These are phyloP conservation scores for Warburgia ugandensis DNA, from an alignment of 164 flowering plant genomes.

Conservation along the genomic window DNA sequence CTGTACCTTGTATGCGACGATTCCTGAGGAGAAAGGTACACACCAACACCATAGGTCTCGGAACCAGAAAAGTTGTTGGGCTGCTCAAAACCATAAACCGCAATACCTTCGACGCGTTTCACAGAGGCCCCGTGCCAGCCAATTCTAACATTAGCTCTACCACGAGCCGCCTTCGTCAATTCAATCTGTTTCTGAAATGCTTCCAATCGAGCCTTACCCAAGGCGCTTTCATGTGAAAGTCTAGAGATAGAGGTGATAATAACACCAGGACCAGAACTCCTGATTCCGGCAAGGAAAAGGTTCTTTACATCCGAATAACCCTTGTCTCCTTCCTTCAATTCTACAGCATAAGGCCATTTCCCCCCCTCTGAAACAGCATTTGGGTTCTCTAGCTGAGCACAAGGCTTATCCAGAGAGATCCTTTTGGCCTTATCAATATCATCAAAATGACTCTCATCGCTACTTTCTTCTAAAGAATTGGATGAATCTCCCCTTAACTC, in stretches of 20 bases:
- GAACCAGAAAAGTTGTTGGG: constrained; percentile 11
- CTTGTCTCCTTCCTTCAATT: constrained; percentile 22
- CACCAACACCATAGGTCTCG: constrained; percentile 32
- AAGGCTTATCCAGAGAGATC: constrained; percentile 2
- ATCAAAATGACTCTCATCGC: constrained; percentile 15
- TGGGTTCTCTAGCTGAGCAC: background rate
- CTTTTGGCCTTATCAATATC: constrained; percentile 6
- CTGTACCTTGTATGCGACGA: constrained; percentile 28
- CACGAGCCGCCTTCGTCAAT: constrained; percentile 30
- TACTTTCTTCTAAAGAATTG: constrained; percentile 7
- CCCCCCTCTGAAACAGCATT: background rate
- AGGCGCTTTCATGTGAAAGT: constrained; percentile 19
- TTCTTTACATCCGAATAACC: constrained; percentile 14
- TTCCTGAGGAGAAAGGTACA: constrained; percentile 30
- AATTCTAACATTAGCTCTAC: constrained; percentile 23
- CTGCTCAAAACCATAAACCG: constrained; percentile 38
- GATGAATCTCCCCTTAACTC: constrained; percentile 7
- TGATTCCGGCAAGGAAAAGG: constrained; percentile 23
- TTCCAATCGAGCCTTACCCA: constrained; percentile 27
- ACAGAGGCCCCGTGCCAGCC: constrained; percentile 46
- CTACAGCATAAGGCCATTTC: constrained; percentile 26
- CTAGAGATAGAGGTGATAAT: constrained; percentile 27
- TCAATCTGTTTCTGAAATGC: constrained; percentile 33
- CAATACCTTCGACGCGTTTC: constrained; percentile 21
- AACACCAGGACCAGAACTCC: constrained; percentile 11